Percentiles rank a stretch among this genome's conserved stretches.
phyloP scores from a whole-genome alignment of 495 filamentous ascomycete species.

The Tuber melanosporum region DNA sequence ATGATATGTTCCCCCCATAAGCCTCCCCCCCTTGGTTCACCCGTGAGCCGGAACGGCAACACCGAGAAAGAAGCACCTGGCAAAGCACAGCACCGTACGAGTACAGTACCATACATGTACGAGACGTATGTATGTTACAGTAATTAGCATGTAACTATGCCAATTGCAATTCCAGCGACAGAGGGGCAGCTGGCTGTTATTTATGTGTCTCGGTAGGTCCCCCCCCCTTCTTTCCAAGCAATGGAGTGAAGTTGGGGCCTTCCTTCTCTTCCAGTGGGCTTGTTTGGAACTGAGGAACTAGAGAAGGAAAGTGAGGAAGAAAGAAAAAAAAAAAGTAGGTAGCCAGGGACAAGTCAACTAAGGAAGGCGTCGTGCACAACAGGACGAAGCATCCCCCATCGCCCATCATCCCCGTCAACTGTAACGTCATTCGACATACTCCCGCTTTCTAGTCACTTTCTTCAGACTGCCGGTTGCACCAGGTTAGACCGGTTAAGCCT shows the following conservation, averaged over 20 bases:
- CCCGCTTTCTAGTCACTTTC: conserved; percentile 19
- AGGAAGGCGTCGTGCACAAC: conserved; percentile 27
- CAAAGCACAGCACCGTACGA: conserved; percentile 31
- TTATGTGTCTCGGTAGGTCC: conserved; percentile 38
- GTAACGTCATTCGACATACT: conserved; percentile 37
- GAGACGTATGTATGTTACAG: conserved; percentile 33
- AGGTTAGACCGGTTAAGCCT: neutral
- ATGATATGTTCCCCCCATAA: conserved; percentile 22
- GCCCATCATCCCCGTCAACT: conserved; percentile 30
- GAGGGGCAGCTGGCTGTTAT: conserved; percentile 37
- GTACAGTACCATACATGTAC: conserved; percentile 24
- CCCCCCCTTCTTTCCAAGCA: conserved; percentile 4
- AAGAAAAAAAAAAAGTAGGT: neutral
- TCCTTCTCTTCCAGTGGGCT: neutral
- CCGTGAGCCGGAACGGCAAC: conserved; percentile 38
- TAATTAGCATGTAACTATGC: conserved; percentile 36
- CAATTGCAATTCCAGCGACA: conserved; percentile 34
- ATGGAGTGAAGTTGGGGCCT: neutral
- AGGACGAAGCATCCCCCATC: conserved; percentile 26
- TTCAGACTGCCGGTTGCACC: conserved; percentile 31
- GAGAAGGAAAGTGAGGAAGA: neutral
- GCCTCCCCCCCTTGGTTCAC: conserved; percentile 11
- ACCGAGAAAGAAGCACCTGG: conserved; percentile 17
- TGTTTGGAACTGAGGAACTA: neutral
- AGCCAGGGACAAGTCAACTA: conserved; percentile 18